phyloP scores from a whole-genome alignment of 2,329 filamentous ascomycete species.

The Juglanconis sp. region DNA sequence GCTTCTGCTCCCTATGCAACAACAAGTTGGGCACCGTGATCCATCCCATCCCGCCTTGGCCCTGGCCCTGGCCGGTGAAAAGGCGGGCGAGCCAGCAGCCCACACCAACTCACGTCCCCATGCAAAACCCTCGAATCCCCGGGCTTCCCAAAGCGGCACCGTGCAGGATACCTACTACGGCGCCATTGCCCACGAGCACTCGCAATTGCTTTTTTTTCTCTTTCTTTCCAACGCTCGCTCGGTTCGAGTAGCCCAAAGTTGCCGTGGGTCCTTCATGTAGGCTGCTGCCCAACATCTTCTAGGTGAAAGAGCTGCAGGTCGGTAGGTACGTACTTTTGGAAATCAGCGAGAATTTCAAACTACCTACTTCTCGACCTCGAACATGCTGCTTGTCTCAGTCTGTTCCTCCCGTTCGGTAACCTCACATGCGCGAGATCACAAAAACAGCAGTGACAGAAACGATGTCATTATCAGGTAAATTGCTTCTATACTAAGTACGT shows the following conservation, averaged over 20 bases:
- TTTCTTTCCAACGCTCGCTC: too few species aligned
- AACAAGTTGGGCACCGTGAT: too few species aligned
- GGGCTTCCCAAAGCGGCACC: slow-evolving; percentile 11
- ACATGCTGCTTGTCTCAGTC: neutral
- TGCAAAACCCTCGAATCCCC: neutral
- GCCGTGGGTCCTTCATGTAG: too few species aligned
- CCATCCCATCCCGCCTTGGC: too few species aligned
- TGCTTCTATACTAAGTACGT: neutral
- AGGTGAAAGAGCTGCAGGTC: too few species aligned
- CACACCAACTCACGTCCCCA: neutral
- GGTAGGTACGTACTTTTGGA: neutral
- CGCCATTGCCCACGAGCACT: too few species aligned
- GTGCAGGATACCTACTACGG: neutral
- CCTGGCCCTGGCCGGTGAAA: too few species aligned
- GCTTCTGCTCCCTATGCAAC: too few species aligned
- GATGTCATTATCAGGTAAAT: neutral
- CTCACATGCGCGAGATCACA: neutral
- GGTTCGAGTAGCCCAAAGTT: too few species aligned
- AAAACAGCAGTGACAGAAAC: neutral
- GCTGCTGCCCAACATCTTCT: too few species aligned
- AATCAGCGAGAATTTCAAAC: neutral
- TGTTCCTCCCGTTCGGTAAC: neutral
- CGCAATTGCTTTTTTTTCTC: too few species aligned
- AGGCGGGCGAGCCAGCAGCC: neutral
- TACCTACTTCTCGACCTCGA: neutral